Evolutionary conservation across 148 eudicot genomes (phyloP).

Genomic region (Rheum nobile): DNA sequence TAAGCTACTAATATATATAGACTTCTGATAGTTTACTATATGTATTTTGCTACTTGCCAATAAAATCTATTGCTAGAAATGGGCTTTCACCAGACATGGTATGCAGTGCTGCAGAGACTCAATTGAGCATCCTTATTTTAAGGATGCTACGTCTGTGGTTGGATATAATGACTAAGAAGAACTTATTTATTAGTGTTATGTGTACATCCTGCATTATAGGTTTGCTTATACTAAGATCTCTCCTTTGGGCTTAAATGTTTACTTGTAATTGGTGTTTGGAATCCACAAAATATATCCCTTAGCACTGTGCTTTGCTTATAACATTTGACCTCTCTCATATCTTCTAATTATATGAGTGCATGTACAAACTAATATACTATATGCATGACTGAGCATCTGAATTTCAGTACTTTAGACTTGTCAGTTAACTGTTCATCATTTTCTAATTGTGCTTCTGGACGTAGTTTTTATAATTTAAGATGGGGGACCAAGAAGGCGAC

Average conservation of each 20-base stretch:
- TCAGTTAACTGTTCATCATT: neutral
- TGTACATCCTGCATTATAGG: neutral
- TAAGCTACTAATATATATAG: neutral
- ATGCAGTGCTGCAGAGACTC: neutral
- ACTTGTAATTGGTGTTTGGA: neutral
- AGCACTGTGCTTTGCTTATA: neutral
- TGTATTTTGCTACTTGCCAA: neutral
- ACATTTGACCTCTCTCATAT: neutral
- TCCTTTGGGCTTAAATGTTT: neutral
- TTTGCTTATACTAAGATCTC: neutral
- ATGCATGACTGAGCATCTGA: neutral
- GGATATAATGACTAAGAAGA: neutral
- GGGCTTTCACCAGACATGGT: neutral
- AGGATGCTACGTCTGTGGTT: neutral
- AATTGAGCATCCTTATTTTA: neutral
- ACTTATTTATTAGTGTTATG: neutral
- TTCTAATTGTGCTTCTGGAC: neutral
- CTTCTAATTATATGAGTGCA: neutral
- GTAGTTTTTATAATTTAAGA: neutral
- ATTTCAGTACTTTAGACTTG: neutral
- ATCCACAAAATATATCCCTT: neutral
- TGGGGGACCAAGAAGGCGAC: slow-evolving; percentile 12
- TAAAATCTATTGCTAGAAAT: neutral
- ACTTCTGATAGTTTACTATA: neutral
- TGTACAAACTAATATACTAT: neutral